phyloP scores from a whole-genome alignment of 768 basidiomycete genomes.

The Psilocybe cubensis region DNA sequence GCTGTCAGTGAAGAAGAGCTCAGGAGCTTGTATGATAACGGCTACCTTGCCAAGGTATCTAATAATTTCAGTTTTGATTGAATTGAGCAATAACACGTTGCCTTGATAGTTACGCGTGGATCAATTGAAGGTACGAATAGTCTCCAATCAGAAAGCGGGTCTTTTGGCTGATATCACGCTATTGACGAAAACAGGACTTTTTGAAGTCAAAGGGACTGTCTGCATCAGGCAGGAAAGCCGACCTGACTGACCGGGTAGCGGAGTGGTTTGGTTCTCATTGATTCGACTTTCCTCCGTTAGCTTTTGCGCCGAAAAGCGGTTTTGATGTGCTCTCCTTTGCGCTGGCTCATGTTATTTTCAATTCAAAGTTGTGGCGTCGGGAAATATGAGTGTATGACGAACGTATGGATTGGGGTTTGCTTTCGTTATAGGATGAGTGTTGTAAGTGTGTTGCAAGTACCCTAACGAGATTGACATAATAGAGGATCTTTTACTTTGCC shows the following conservation, averaged over 20 bases:
- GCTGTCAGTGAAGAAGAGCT: conserved; percentile 76
- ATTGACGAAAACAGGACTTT: conserved; percentile 57
- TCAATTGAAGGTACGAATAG: conserved; percentile 67
- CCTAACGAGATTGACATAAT: no score
- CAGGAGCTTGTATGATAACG: conserved; percentile 63
- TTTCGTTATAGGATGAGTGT: no score
- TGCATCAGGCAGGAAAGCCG: conserved; percentile 72
- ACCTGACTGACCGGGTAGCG: conserved; percentile 65
- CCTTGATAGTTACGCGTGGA: conserved; percentile 67
- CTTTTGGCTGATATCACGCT: background rate
- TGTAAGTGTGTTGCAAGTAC: no score
- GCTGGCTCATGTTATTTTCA: background rate
- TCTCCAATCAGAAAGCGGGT: conserved; percentile 6
- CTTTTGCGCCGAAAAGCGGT: background rate
- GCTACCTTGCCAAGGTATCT: conserved; percentile 65
- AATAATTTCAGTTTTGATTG: conserved; percentile 15
- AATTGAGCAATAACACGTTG: conserved; percentile 13
- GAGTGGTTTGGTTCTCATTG: conserved; percentile 60
- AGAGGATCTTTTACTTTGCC: no score
- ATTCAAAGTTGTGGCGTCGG: background rate
- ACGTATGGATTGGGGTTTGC: no score
- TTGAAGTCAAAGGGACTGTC: conserved; percentile 66
- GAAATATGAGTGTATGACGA: no score
- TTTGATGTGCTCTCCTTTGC: background rate
- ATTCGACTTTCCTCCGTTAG: conserved; percentile 1